These are phyloP conservation scores for Inga leiocalycina DNA, from an alignment of 306 rosid species.

Conservation along the genomic window DNA sequence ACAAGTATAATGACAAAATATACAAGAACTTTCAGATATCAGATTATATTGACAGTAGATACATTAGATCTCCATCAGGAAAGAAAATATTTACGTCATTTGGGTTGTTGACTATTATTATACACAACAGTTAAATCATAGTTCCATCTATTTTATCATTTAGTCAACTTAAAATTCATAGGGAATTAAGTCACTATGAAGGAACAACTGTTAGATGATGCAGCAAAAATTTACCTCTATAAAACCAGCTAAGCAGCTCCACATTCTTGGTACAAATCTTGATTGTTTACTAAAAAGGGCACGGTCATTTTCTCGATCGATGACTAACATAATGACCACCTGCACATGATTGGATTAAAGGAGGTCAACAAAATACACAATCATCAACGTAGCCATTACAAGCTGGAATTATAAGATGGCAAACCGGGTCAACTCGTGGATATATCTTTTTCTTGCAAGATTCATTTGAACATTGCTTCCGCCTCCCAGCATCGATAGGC, in stretches of 20 bases:
- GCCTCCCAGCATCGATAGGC: conserved; percentile 77
- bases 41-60: background rate
- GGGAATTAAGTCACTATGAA: background rate
- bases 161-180: too few species aligned
- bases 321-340: conserved; percentile 95
- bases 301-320: conserved; percentile 76
- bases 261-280: conserved; percentile 61
- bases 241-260: conserved; percentile 93
- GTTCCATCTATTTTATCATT: background rate
- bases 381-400: conserved; percentile 19
- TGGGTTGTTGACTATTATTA: background rate
- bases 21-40: conserved; percentile 10
- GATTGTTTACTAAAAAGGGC: conserved; percentile 71
- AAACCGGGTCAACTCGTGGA: conserved; percentile 94
- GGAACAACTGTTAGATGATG: background rate
- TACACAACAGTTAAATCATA: background rate
- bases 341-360: conserved; percentile 31
- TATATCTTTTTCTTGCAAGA: conserved; percentile 73
- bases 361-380: conserved; percentile 14
- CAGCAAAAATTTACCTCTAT: conserved; percentile 60
- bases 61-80: conserved; percentile 22
- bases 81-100: background rate
- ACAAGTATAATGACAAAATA: conserved; percentile 17
- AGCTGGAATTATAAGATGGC: conserved; percentile 22
- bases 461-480: conserved; percentile 80